Conservation (phyloP, 1,139 yeast species). For the Hansenula sp. region DNA sequence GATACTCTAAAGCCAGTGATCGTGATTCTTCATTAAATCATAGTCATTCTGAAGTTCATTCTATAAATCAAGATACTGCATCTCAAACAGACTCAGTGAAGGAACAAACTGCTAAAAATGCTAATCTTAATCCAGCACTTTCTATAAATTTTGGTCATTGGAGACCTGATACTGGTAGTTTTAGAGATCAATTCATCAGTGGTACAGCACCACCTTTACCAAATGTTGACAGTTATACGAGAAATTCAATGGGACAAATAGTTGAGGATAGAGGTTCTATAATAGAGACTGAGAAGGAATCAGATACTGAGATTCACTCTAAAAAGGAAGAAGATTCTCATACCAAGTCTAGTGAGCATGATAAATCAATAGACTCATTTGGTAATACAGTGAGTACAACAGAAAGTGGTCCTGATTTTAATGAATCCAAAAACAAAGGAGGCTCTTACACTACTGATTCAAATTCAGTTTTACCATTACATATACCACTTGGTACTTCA, state of each 20-base stretch:
- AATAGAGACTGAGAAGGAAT: constrained; percentile 4
- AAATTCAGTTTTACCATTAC: constrained; percentile 17
- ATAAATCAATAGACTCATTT: constrained; percentile 6
- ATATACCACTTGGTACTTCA: constrained; percentile 17
- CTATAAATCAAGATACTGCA: constrained; percentile 15
- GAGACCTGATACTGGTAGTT: constrained; percentile 48
- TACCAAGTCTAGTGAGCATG: constrained; percentile 3
- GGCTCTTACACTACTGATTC: constrained; percentile 16
- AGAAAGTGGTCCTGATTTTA: constrained; percentile 7
- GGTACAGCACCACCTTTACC: constrained; percentile 29
- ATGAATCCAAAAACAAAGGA: neutral
- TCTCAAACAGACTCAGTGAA: constrained; percentile 4
- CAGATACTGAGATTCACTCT: constrained; percentile 5
- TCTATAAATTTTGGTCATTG: constrained; percentile 43
- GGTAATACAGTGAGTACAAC: constrained; percentile 4
- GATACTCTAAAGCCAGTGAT: constrained; percentile 20
- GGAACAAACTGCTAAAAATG: neutral
- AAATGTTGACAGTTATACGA: constrained; percentile 17
- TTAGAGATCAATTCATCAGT: constrained; percentile 46
- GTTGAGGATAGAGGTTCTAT: constrained; percentile 17
- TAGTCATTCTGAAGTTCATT: constrained; percentile 2
- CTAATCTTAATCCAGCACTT: constrained; percentile 18
- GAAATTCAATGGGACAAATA: constrained; percentile 22
- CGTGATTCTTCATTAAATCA: constrained; percentile 5
- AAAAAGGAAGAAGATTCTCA: neutral